Percentiles rank a stretch among this genome's conserved stretches.
These are phyloP conservation scores for Hibiscus syriacus DNA, from an alignment of 345 rosid genomes.

Conservation along the genomic window DNA sequence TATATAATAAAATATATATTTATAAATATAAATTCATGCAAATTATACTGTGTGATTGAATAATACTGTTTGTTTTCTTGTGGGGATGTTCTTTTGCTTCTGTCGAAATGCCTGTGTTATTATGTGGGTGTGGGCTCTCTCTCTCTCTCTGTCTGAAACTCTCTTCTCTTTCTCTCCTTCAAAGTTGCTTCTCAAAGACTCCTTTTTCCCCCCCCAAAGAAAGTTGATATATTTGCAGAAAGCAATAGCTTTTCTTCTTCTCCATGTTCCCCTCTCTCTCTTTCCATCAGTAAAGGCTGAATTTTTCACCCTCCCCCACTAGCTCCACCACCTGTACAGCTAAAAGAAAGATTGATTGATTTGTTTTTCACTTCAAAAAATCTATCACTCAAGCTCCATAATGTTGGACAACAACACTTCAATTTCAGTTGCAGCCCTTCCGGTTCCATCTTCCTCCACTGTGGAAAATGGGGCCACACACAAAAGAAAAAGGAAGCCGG, in stretches of 20 bases:
- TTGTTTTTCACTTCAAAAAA: no score
- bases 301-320: no score
- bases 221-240: constrained; percentile 53
- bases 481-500: constrained; percentile 77
- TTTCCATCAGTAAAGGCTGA: no score
- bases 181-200: no score
- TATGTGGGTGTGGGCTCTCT: constrained; percentile 34
- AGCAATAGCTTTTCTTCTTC: constrained; percentile 49
- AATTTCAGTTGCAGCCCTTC: constrained; percentile 17
- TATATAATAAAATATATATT: no score
- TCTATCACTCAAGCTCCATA: not conserved
- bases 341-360: no score
- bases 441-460: constrained; percentile 49
- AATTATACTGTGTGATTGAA: constrained; percentile 37
- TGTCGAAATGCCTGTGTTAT: constrained; percentile 26
- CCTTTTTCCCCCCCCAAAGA: constrained; percentile 10
- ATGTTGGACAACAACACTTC: constrained; percentile 32
- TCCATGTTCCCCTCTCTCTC: no score
- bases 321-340: no score
- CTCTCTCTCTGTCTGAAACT: no score
- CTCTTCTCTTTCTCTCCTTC: not conserved
- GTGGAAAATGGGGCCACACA: constrained; percentile 48
- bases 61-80: constrained; percentile 36
- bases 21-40: constrained; percentile 21
- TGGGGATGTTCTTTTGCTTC: constrained; percentile 51